phyloP scores from a whole-genome alignment of 768 basidiomycete species.

The Rhodotorula diobovata region DNA sequence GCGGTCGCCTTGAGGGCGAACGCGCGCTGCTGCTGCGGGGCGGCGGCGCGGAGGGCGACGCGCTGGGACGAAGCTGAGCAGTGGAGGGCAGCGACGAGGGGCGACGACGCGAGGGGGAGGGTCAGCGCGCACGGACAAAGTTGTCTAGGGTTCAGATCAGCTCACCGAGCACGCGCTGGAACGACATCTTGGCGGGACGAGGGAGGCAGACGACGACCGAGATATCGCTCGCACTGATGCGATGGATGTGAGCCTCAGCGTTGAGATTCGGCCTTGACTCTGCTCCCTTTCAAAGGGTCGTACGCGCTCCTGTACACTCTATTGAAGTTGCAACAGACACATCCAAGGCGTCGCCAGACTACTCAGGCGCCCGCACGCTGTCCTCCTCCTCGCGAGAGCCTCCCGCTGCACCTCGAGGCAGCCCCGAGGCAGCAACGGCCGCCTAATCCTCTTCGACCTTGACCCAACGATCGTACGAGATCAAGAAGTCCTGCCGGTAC shows the following conservation, averaged over 20 bases:
- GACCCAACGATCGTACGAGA: constrained; percentile 28
- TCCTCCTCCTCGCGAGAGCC: too few species aligned
- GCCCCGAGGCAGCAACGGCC: too few species aligned
- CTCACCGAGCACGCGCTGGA: constrained; percentile 18
- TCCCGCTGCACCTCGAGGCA: too few species aligned
- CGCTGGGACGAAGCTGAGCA: constrained; percentile 7
- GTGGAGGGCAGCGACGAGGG: neutral
- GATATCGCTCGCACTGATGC: neutral
- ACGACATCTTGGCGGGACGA: constrained; percentile 8
- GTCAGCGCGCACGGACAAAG: neutral
- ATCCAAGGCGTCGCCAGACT: too few species aligned
- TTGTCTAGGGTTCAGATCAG: neutral
- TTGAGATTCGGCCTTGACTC: too few species aligned
- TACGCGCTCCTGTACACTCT: too few species aligned
- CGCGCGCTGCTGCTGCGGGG: neutral
- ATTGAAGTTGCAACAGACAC: too few species aligned
- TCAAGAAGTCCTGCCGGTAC: constrained; percentile 17
- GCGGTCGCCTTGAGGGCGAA: neutral
- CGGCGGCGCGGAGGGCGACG: constrained; percentile 9
- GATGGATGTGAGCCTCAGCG: too few species aligned
- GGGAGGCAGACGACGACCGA: neutral
- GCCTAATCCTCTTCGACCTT: constrained; percentile 22
- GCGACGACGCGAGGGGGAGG: neutral
- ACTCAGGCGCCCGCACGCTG: too few species aligned
- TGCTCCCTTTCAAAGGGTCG: too few species aligned